Base-by-base conservation (phyloP, 176 grass and related monocot genomes). In the Cenchrus purpureus region DNA sequence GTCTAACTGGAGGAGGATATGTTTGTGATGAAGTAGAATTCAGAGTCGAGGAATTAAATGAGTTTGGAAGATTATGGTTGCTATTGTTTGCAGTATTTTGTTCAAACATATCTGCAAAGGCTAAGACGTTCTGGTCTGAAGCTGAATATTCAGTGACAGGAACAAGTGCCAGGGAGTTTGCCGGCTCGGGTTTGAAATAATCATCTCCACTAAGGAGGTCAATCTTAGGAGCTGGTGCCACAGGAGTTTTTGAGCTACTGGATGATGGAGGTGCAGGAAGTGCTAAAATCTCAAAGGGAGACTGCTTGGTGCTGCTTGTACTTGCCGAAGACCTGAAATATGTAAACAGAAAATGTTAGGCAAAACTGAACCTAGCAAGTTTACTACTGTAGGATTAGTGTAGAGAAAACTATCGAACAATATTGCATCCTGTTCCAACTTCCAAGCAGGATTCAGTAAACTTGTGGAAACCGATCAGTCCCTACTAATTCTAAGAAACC, bases 191-290 rank as follows among this genome's bases (percentile, higher is more conserved):
- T 95, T 95, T 93, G 37, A 89, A 74, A 65, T 90, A 95, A 50
- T 93, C 86, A 3, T 98, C 95, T 59, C 95, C 92, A 63, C 95
- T 98, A 65, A 98, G 88, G 68, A 98, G 95, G 73, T 98, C 95
- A 1, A 98, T 90, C 86, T 54, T 79, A 25, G 92, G 84, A 88
- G 69, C 34, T 76, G 80, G 88, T 61, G 59, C 68, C 79, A 73
- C 50, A 37, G 83, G 58, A 74, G 76, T 34, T 85, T 89, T 82
- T 82, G 82, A 20, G 77, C 46, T 82, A 63, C 68, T 77, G 25
- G 90, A 90, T 73, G 82, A 61, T 77, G 79, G 71, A 53, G 95
- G 95, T 1, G 88, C 91, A 7, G 95, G 92, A 76, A 91, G 87
- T 48, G 85, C 86, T 84, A 98, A 79, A 73, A 91, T 88, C 71